Conservation (phyloP, 169 alveolate genomes). For the Theileria orientalis region DNA sequence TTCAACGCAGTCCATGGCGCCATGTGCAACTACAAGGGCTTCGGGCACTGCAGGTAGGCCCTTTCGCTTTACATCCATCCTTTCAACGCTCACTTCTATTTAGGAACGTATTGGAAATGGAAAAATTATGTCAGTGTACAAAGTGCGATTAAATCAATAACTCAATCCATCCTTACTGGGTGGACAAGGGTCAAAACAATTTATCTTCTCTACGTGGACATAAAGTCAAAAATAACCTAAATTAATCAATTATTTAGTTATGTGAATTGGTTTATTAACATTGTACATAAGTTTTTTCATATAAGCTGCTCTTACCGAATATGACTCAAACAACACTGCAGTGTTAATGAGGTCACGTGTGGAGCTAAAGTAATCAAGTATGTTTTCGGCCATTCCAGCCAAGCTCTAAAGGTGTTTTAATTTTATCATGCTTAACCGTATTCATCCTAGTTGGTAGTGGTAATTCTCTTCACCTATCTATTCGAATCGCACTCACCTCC, state of each 20-base stretch:
- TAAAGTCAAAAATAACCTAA: constrained; percentile 15
- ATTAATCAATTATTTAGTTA: background rate
- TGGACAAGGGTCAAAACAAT: too few relatives aligned
- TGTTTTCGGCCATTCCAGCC: background rate
- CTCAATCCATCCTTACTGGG: too few relatives aligned
- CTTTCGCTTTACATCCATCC: background rate
- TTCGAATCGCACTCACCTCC: too few relatives aligned
- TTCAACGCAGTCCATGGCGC: background rate
- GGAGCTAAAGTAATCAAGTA: background rate
- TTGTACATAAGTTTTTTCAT: too few relatives aligned
- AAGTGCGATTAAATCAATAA: constrained; percentile 5
- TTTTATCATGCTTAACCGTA: background rate
- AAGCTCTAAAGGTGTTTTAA: constrained; percentile 15
- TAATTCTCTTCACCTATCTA: too few relatives aligned
- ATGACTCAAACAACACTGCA: constrained; percentile 25
- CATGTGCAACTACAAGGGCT: background rate
- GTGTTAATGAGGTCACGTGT: background rate
- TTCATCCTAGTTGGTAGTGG: too few relatives aligned
- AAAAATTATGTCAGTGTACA: constrained; percentile 6
- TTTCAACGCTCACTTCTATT: background rate
- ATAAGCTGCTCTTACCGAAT: constrained; percentile 7
- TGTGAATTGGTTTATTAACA: too few relatives aligned
- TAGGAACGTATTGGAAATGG: background rate
- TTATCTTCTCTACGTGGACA: too few relatives aligned
- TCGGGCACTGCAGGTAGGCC: constrained; percentile 3